Conservation (phyloP, 208 protist genomes). For the Leishmania arabica region DNA sequence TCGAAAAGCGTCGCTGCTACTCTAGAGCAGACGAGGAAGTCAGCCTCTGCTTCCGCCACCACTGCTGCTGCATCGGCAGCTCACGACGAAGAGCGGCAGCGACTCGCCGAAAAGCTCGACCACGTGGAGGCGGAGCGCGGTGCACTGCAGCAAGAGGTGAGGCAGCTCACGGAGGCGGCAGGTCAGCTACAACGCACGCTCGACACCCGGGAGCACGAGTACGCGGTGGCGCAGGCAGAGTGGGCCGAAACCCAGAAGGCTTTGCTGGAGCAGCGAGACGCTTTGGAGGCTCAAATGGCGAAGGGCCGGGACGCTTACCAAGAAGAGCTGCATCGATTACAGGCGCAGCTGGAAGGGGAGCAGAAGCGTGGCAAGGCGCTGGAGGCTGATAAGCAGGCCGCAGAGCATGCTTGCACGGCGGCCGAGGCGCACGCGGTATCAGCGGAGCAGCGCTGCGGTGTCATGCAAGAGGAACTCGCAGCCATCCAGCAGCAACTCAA, state of each 20-base stretch:
- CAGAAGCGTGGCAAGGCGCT: background rate
- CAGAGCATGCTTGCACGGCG: background rate
- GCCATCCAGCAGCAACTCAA: conserved; percentile 10
- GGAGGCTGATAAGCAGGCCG: conserved; percentile 1
- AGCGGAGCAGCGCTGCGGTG: background rate
- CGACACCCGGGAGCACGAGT: conserved; percentile 5
- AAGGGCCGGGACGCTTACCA: background rate
- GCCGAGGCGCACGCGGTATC: conserved; percentile 10
- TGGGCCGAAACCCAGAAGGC: conserved; percentile 6
- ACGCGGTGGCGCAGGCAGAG: background rate
- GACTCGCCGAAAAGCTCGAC: background rate
- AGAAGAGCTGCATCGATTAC: conserved; percentile 1
- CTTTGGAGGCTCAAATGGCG: background rate
- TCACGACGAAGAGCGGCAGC: background rate
- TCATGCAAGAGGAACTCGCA: background rate
- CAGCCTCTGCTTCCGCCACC: background rate
- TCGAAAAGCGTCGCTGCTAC: background rate
- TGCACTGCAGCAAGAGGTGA: conserved; percentile 2
- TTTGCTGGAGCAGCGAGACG: conserved; percentile 4
- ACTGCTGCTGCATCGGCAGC: background rate
- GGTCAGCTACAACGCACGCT: background rate
- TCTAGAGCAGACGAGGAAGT: conserved; percentile 44
- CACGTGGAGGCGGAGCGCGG: background rate
- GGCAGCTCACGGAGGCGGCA: conserved; percentile 10
- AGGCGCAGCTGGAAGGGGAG: background rate